These are phyloP conservation scores for Pichia manshurica DNA, from an alignment of 805 yeast genomes.

Conservation along the genomic window DNA sequence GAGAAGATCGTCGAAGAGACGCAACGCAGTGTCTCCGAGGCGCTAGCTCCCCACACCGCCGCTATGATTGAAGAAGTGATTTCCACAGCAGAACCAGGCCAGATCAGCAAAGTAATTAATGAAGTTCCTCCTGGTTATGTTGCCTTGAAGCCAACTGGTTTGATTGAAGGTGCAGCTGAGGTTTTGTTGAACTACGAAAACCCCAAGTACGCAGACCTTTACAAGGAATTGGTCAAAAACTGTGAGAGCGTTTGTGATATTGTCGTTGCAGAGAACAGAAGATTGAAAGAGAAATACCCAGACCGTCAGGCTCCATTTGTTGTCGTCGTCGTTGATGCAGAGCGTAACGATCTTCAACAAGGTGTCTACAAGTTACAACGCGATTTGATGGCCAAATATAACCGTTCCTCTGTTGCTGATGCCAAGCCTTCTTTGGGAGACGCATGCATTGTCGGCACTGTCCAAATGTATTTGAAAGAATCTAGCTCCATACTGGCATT, in stretches of 20 bases:
- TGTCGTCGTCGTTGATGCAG: conserved; percentile 84
- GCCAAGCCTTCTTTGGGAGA: conserved; percentile 28
- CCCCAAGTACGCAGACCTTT: conserved; percentile 44
- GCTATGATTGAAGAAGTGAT: conserved; percentile 41
- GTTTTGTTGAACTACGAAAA: conserved; percentile 57
- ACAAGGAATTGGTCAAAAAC: conserved; percentile 56
- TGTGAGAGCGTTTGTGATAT: conserved; percentile 60
- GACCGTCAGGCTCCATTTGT: conserved; percentile 66
- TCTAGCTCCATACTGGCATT: conserved; percentile 53
- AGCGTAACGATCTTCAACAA: conserved; percentile 77
- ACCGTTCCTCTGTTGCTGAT: conserved; percentile 36
- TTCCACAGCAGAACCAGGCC: conserved; percentile 26
- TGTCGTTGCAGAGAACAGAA: conserved; percentile 46
- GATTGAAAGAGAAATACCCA: conserved; percentile 48
- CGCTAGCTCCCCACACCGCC: conserved; percentile 67
- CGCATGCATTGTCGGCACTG: conserved; percentile 77
- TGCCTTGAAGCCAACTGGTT: conserved; percentile 91
- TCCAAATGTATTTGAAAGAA: conserved; percentile 84
- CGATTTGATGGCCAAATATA: conserved; percentile 66
- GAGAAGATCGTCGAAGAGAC: conserved; percentile 61
- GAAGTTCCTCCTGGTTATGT: conserved; percentile 85
- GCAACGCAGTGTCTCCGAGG: conserved; percentile 56
- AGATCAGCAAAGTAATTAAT: conserved; percentile 34
- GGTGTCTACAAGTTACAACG: conserved; percentile 92
- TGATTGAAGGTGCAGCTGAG: conserved; percentile 69